Evolutionary conservation across 1,284 basidiomycete genomes (phyloP).

Genomic region (Amylostereum areolatum): DNA sequence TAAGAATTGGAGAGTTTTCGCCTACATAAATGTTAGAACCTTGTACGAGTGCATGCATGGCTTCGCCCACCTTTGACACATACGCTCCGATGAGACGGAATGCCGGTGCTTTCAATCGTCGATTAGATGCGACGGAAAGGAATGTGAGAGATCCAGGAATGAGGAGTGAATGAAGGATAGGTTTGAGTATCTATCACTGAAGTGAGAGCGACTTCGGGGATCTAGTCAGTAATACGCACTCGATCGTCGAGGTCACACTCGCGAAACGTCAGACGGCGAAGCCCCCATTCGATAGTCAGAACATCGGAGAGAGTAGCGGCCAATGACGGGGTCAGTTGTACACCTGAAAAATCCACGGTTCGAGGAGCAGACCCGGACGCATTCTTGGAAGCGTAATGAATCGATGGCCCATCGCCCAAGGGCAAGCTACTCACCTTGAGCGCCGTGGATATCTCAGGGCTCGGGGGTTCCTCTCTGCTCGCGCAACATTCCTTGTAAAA

Average conservation of each 20-base stretch:
- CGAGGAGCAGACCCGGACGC: slow-evolving; percentile 52
- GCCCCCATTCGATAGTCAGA: slow-evolving; percentile 84
- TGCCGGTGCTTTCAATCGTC: slow-evolving; percentile 70
- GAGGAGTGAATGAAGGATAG: slow-evolving; percentile 85
- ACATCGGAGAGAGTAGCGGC: slow-evolving; percentile 85
- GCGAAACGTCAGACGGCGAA: slow-evolving; percentile 76
- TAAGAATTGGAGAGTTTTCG: slow-evolving; percentile 73
- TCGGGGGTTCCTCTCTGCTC: slow-evolving; percentile 68
- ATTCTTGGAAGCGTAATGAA: slow-evolving; percentile 30
- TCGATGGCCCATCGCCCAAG: slow-evolving; percentile 7
- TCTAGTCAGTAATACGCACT: slow-evolving; percentile 34
- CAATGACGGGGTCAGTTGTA: slow-evolving; percentile 63
- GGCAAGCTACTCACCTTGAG: slow-evolving; percentile 52
- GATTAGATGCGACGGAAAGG: slow-evolving; percentile 84
- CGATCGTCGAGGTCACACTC: slow-evolving; percentile 79
- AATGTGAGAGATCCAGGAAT: slow-evolving; percentile 80
- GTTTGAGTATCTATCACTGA: slow-evolving; percentile 66
- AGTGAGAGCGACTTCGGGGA: slow-evolving; percentile 8
- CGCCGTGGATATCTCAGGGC: slow-evolving; percentile 59
- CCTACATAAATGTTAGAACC: slow-evolving; percentile 31
- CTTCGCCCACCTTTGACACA: slow-evolving; percentile 53
- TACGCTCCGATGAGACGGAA: slow-evolving; percentile 84
- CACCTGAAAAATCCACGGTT: slow-evolving; percentile 71
- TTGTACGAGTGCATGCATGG: background rate
- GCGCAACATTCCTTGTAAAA: slow-evolving; percentile 80